Conservation (phyloP, 164 flowering plant genomes). For the Macadamia tetraphylla region DNA sequence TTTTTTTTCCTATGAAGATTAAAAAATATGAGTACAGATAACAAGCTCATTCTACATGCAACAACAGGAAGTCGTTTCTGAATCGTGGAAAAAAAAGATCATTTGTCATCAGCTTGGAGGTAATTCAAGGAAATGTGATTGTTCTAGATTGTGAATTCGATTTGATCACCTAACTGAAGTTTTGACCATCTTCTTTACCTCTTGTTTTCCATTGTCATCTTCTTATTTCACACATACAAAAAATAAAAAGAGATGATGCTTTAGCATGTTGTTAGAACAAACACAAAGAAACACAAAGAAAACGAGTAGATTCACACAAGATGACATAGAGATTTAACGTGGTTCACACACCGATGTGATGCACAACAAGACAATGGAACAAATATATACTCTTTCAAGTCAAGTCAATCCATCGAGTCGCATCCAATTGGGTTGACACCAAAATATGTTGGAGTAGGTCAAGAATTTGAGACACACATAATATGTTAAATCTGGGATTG, state of each 20-base stretch:
- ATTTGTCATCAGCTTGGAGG: not conserved
- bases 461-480: no score
- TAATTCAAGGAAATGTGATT: constrained; percentile 23
- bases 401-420: no score
- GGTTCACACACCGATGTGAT: no score
- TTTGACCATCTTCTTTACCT: constrained; percentile 4
- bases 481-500: no score
- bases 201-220: constrained; percentile 15
- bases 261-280: no score
- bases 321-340: no score
- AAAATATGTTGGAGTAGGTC: no score
- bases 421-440: no score
- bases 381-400: no score
- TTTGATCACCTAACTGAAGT: constrained; percentile 46
- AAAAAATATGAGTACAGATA: not conserved
- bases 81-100: not conserved
- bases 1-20: not conserved
- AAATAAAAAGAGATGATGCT: not conserved
- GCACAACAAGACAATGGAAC: no score
- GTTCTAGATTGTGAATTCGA: constrained; percentile 22
- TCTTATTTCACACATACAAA: constrained; percentile 11
- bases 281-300: no score
- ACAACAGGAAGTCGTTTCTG: constrained; percentile 20
- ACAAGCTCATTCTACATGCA: not conserved
- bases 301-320: no score